These are phyloP conservation scores for Apiospora saccharicola DNA, from an alignment of 2,329 filamentous ascomycete species.

Conservation along the genomic window DNA sequence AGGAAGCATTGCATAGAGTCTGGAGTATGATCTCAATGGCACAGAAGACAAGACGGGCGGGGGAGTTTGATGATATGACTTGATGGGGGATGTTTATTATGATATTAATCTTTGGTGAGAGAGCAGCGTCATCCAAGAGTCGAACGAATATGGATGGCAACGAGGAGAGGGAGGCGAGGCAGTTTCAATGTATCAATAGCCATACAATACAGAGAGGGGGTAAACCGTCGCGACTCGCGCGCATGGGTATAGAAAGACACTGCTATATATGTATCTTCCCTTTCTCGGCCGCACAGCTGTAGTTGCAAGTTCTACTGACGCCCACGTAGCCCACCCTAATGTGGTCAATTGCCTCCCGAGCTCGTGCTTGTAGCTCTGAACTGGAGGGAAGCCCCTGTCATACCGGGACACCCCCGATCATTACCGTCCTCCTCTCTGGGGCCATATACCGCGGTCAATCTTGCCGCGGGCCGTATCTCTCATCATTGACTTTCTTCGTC, in stretches of 20 bases:
- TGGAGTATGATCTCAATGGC: background rate
- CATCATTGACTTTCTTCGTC: background rate
- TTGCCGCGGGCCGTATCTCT: background rate
- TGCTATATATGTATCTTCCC: background rate
- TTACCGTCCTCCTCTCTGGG: background rate
- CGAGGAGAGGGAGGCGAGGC: background rate
- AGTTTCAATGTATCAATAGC: slow-evolving; percentile 21
- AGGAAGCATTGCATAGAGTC: background rate
- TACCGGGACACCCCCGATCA: background rate
- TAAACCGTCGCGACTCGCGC: slow-evolving; percentile 1
- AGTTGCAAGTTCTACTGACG: background rate
- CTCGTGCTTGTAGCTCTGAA: background rate
- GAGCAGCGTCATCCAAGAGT: background rate
- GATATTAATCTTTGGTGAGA: background rate
- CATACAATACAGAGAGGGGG: slow-evolving; percentile 3
- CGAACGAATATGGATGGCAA: background rate
- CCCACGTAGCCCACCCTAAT: background rate
- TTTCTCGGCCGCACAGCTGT: background rate
- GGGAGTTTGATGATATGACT: background rate
- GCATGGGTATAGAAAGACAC: background rate
- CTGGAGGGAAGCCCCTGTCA: background rate
- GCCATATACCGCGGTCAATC: background rate
- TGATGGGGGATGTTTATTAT: background rate
- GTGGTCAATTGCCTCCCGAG: background rate
- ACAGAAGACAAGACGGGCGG: background rate